phyloP scores from a whole-genome alignment of 345 rosid genomes.

The Cardamine resedifolia region DNA sequence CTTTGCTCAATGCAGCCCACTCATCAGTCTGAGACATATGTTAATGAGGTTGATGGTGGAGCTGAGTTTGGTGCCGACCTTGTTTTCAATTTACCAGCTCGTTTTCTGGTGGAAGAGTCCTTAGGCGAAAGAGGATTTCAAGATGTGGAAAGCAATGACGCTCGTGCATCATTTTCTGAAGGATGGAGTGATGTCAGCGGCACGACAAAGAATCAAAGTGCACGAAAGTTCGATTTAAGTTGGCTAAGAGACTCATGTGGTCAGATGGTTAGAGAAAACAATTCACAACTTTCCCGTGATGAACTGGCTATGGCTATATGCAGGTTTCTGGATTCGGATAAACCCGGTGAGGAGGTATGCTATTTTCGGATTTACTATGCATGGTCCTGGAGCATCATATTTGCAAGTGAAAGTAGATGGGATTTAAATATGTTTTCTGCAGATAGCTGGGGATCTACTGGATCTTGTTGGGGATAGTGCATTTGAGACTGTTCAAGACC shows the following conservation, averaged over 20 bases:
- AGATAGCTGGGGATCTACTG: conserved; percentile 91
- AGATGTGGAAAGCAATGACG: conserved; percentile 43
- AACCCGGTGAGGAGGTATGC: conserved; percentile 93
- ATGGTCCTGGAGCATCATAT: conserved; percentile 17
- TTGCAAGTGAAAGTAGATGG: conserved; percentile 16
- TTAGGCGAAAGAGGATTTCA: conserved; percentile 52
- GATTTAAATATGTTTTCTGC: conserved; percentile 20
- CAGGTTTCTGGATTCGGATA: conserved; percentile 81
- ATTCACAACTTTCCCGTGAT: conserved; percentile 80
- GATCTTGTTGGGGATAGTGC: conserved; percentile 94
- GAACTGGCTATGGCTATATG: conserved; percentile 95
- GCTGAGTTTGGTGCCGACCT: conserved; percentile 84
- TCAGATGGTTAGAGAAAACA: conserved; percentile 57
- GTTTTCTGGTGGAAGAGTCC: conserved; percentile 70
- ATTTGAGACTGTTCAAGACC: conserved; percentile 92
- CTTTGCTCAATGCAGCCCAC: conserved; percentile 62
- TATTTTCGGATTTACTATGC: conserved; percentile 13
- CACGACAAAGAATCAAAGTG: conserved; percentile 34
- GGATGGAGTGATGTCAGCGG: conserved; percentile 50
- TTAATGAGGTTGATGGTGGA: conserved; percentile 41
- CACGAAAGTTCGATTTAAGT: conserved; percentile 58
- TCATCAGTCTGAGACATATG: conserved; percentile 41
- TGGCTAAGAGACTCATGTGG: conserved; percentile 90
- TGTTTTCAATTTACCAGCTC: conserved; percentile 65
- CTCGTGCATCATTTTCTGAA: conserved; percentile 44